Conservation (phyloP, 352 stramenopile species). For the Globisporangium rhizosaccharum region DNA sequence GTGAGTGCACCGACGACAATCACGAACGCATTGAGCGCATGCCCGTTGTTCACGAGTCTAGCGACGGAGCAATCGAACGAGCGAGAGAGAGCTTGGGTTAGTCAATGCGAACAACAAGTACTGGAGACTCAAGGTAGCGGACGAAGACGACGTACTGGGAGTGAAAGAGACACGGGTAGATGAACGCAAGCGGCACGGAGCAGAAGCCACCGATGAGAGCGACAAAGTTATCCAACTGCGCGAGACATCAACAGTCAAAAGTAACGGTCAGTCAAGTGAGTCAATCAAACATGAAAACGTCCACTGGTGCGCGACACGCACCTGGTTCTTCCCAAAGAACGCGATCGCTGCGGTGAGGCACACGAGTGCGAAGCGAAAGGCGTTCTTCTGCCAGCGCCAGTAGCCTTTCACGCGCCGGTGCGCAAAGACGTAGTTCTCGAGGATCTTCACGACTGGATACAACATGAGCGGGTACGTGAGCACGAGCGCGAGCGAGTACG, state of each 20-base stretch:
- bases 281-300: not conserved
- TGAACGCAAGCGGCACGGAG: conserved; percentile 66
- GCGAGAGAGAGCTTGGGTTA: not conserved
- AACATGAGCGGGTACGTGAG: conserved; percentile 72
- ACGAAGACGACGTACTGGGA: conserved; percentile 27
- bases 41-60: conserved; percentile 37
- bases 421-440: conserved; percentile 57
- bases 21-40: conserved; percentile 36
- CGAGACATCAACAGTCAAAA: not conserved
- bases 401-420: conserved; percentile 39
- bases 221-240: conserved; percentile 57
- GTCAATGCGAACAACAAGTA: not conserved
- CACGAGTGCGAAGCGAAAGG: conserved; percentile 54
- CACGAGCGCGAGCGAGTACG: conserved; percentile 60
- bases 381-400: conserved; percentile 68
- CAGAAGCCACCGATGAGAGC: conserved; percentile 69
- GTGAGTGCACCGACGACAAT: conserved; percentile 47
- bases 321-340: conserved; percentile 57
- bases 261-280: not conserved
- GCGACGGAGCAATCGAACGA: not conserved
- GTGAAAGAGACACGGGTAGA: conserved; percentile 70
- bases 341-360: conserved; percentile 55
- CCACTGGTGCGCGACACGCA: not conserved
- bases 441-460: conserved; percentile 65
- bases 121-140: too few relatives aligned